Evolutionary conservation across 2,329 filamentous ascomycete species (phyloP), one percentile per base, ranked within the genome.

Genomic region (Hypoxylon sp.): DNA sequence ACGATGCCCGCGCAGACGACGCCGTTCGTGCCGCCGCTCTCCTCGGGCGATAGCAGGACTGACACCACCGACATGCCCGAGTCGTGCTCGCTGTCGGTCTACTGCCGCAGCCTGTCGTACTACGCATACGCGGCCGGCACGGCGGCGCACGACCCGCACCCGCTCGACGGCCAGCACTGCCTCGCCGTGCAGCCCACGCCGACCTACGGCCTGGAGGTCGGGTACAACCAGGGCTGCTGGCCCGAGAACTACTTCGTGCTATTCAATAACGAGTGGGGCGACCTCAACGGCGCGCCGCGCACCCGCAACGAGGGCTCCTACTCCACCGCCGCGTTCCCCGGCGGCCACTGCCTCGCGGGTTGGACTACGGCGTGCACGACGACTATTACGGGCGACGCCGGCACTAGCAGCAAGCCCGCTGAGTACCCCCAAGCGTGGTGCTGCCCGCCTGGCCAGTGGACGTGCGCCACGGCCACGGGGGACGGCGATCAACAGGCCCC

Each of bases 341-440:
- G 68, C 13, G 54, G 27, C 21, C 11, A 47, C 3, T 70, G 68
- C 31, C 53, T 70, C 11, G 53, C 50, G 47, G 68, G 68, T n/a
- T 70, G 68, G 68, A 70, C 61, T 8, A 67, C 65, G n/a, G 68
- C 68, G 21, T 70, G 68, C 17, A 65, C 68, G 17, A 70, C 68
- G 1, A 68, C 68, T 1, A 47, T 70, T n/a, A 68, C 67, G 15
- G 62, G 42, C 3, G 50, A n/a, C 7, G 54, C 3, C 11, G n/a
- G 21, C 21, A 37, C 13, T 1, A 48, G 53, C 8, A 21, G 46
- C 17, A 37, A 35, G 47, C 21, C 46, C 1, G 29, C 46, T 1
- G 29, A 35, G 8, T 70, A 55, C 44, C 68, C 63, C 2, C 67
- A 71, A 47, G 63, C 65, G 0, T 71, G 63, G 69, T 71, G 69